Base-by-base conservation (phyloP, 495 filamentous ascomycete genomes). In the Bacidia gigantensis region DNA sequence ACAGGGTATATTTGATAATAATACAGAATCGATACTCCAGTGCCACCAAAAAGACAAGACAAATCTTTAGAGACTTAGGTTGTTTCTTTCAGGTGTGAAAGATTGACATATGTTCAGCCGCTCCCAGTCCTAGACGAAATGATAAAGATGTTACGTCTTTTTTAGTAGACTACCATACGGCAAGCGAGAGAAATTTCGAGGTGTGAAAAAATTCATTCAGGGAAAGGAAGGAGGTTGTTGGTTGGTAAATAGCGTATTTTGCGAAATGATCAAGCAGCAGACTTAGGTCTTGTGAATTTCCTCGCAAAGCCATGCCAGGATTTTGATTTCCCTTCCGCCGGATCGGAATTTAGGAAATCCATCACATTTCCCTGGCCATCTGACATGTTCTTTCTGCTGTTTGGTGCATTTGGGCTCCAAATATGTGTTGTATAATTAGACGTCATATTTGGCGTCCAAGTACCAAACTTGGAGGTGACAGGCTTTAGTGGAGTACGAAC, bases 291-390 rank as follows among this genome's bases (percentile, higher is more conserved):
- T 44, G 41, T 21, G 12, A 50, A 25, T 17, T 38, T 50, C n/a
- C 29, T 50, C 38, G 47, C 47, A 32, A 32, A 50, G 2, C 47
- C 47, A 50, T 32, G 29, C 47, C 47, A 50, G 11, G 25, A 24
- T 47, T 24, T 47, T 24, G 44, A 50, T 7, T 38, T 50, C 14
- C 29, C 29, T 18, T 3, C 24, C 9, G 9, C 14, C 9, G 41
- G 41, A 44, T 44, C 41, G 7, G 9, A 17, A 9, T 44, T 7
- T 9, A 44, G 41, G 41, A 44, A 44, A 17, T 44, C 41, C 29
- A 35, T 35, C 29, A 35, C 14, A 14, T 14, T 14, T 35, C 29
- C 29, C 29, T 5, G 5, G 5, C 29, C 29, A 35, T 7, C 29
- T 35, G 29, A 35, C 29, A 7, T 35, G 5, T 35, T 35, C 29